These are phyloP conservation scores for Echites panduratus DNA, from an alignment of 257 asterid species.

Conservation along the genomic window DNA sequence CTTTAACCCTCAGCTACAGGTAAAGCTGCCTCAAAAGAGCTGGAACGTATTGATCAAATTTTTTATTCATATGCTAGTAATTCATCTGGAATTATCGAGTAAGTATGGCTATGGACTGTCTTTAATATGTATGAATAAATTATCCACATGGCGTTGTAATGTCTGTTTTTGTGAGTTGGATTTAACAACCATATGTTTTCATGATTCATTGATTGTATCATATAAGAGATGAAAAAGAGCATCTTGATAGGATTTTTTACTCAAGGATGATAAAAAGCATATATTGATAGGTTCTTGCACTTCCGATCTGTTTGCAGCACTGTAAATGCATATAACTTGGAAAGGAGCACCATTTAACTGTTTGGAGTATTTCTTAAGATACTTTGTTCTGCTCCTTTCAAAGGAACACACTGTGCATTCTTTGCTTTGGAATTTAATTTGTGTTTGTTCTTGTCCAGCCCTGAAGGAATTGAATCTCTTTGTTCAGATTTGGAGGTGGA, in stretches of 20 bases:
- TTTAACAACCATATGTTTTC: background rate
- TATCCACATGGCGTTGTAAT: background rate
- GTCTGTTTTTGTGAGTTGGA: background rate
- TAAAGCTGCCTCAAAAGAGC: constrained; percentile 60
- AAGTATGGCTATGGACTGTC: constrained; percentile 25
- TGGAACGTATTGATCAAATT: constrained; percentile 59
- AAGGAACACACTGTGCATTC: background rate
- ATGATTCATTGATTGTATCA: background rate
- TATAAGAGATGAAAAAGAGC: background rate
- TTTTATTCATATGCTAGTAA: constrained; percentile 49
- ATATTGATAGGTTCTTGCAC: background rate
- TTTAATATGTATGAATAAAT: background rate
- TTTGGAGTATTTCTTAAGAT: no score
- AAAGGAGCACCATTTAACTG: no score
- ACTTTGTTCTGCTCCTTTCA: background rate
- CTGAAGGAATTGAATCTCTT: constrained; percentile 73
- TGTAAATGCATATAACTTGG: background rate
- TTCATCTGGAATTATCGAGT: constrained; percentile 59
- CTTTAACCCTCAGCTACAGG: constrained; percentile 47
- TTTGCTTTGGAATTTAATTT: background rate
- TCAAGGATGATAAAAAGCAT: background rate
- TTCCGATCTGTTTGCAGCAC: background rate
- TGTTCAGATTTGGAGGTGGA: constrained; percentile 82
- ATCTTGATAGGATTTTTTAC: background rate
- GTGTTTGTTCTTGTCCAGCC: constrained; percentile 30